Conservation (phyloP, 148 eudicot genomes). For the Cornus suecica region DNA sequence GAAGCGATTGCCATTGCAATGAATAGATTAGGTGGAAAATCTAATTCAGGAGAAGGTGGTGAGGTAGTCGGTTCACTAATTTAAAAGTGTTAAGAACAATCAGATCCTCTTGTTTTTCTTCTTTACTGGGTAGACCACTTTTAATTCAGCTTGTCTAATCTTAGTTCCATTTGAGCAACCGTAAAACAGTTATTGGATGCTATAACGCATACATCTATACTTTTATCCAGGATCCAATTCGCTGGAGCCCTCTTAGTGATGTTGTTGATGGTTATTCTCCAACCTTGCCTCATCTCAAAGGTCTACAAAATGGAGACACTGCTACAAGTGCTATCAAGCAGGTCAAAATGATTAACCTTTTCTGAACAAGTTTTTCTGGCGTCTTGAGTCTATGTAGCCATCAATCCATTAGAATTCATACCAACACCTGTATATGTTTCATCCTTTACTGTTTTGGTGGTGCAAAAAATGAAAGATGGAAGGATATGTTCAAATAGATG, state of each 20-base stretch:
- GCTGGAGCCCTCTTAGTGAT: conserved; percentile 93
- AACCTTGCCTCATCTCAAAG: conserved; percentile 95
- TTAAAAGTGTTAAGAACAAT: background rate
- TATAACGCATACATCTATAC: conserved; percentile 5
- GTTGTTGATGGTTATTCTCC: conserved; percentile 99
- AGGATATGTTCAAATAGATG: background rate
- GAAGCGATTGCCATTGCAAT: conserved; percentile 99
- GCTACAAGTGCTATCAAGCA: conserved; percentile 99
- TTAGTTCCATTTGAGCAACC: conserved; percentile 6
- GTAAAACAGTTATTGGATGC: background rate
- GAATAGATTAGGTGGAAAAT: conserved; percentile 98
- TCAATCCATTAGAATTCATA: background rate
- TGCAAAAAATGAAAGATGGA: background rate
- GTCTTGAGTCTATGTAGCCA: background rate
- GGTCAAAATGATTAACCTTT: conserved; percentile 32
- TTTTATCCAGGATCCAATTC: conserved; percentile 78
- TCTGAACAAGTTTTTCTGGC: background rate
- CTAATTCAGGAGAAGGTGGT: conserved; percentile 99
- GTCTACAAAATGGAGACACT: conserved; percentile 98
- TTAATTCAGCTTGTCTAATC: background rate
- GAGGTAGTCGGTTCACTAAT: conserved; percentile 55
- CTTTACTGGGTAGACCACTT: background rate
- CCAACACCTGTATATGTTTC: background rate
- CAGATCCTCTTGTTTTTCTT: conserved; percentile 4
- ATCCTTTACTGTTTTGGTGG: too few relatives aligned